These are phyloP conservation scores for Colletotrichum lupini DNA, from an alignment of 2,329 filamentous ascomycete species.

Conservation along the genomic window DNA sequence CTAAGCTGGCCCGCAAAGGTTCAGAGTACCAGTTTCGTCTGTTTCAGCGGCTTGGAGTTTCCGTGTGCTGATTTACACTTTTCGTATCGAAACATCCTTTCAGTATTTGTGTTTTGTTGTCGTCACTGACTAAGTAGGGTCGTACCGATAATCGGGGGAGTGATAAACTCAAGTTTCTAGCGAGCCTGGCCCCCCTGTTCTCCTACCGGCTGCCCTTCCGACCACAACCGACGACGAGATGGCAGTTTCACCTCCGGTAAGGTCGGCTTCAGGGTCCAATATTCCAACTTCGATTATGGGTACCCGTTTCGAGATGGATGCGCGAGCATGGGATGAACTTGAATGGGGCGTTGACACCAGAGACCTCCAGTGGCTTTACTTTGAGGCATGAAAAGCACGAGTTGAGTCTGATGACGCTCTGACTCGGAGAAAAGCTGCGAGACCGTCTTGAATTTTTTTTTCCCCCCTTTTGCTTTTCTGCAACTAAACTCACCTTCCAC, in stretches of 20 bases:
- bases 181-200: background rate
- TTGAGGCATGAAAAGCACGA: background rate
- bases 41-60: constrained; percentile 17
- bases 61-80: constrained; percentile 24
- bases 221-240: constrained; percentile 8
- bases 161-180: background rate
- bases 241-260: background rate
- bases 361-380: background rate
- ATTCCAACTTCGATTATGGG: background rate
- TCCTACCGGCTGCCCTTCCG: background rate
- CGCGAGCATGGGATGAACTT: constrained; percentile 14
- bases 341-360: background rate
- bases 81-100: constrained; percentile 1
- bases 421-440: background rate
- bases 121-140: background rate
- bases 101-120: background rate
- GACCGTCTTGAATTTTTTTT: background rate
- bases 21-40: background rate
- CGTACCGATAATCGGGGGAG: background rate
- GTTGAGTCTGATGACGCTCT: constrained; percentile 9
- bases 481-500: background rate
- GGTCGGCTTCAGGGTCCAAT: background rate
- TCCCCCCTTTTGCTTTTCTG: background rate
- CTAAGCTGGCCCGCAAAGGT: background rate
- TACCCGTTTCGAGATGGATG: background rate